Evolutionary conservation across 2,329 filamentous ascomycete genomes (phyloP), one percentile per base, ranked within the genome.

Genomic region (Colletotrichum sansevieriae): DNA sequence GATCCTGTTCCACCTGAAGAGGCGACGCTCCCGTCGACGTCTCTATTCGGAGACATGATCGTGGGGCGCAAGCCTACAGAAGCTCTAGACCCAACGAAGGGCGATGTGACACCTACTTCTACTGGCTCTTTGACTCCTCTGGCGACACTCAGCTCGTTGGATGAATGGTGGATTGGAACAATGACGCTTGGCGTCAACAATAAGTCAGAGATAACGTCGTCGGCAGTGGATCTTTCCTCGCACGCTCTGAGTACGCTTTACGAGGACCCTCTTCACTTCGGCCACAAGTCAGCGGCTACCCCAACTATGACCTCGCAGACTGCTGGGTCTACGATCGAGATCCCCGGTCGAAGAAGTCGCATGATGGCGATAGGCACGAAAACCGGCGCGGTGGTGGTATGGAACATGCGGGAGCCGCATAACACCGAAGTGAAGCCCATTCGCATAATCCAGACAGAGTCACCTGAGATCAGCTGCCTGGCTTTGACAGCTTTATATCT

Each of bases 371-470:
- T 94, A 54, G 96, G 96, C 18, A 98, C 95, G 0, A 90, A 89
- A 62, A 87, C 84, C 10, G 96, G 96, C 0, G 84, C 84, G n/a
- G 84, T 98, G 7, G 79, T 96, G 8, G 79, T 97, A 1, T 99
- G 95, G 94, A 92, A 99, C 75, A 87, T 93, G 73, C 91, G 96
- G 62, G 90, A 91, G 33, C 83, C 1, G 78, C 83, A 33, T 91
- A 83, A 33, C 91, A 91, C 71, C 84, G 65, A 82, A 4, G 81
- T 97, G 49, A 82, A 86, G 12, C 93, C 95, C 0, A 76, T 97
- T n/a, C 90, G 94, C 33, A 85, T 92, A 58, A 95, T 98, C 52
- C 90, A 95, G 74, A 98, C 96, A 0, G 94, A 97, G 52, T 98
- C 95, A 0, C 94, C 95, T 0, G 88, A 94, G 76, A 90, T 98